Evolutionary conservation across 225 moss, liverwort and hornwort genomes (phyloP).

Genomic region (Polytrichum formosum): DNA sequence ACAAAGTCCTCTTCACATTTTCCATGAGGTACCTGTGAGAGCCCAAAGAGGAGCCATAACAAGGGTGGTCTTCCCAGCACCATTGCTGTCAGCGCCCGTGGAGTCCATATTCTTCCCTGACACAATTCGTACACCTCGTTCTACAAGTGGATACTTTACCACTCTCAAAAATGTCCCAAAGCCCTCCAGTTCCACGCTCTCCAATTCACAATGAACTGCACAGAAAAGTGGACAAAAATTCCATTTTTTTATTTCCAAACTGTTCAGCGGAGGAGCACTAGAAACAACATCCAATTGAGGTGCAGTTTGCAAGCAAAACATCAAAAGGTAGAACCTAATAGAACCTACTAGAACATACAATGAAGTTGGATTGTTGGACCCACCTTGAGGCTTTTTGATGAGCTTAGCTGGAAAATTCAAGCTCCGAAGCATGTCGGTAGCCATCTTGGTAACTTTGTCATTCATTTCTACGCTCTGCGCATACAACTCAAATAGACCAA

Average conservation of each 20-base stretch:
- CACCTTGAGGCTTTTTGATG: constrained; percentile 84
- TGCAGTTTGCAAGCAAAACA: too few relatives aligned
- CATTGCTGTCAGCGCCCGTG: constrained; percentile 90
- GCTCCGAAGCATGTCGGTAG: constrained; percentile 61
- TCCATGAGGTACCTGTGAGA: constrained; percentile 66
- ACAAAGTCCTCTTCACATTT: background rate
- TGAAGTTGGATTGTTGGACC: too few relatives aligned
- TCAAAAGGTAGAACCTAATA: too few relatives aligned
- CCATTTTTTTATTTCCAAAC: background rate
- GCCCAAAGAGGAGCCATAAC: constrained; percentile 99
- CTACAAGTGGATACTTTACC: constrained; percentile 67
- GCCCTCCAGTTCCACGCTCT: constrained; percentile 80
- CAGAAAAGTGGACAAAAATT: background rate
- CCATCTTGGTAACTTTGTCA: constrained; percentile 57
- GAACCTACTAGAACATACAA: too few relatives aligned
- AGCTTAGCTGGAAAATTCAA: constrained; percentile 81
- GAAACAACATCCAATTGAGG: background rate
- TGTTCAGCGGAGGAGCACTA: background rate
- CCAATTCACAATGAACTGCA: constrained; percentile 76
- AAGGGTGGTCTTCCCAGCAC: constrained; percentile 93
- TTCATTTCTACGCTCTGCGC: constrained; percentile 86
- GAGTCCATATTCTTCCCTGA: constrained; percentile 91
- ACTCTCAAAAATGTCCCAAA: constrained; percentile 79
- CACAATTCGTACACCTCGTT: constrained; percentile 84
- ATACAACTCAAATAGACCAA: constrained; percentile 82